Percentiles rank a stretch among this genome's conserved stretches.
phyloP scores from a whole-genome alignment of 1,284 basidiomycete species.

The Neonothopanus nambi region DNA sequence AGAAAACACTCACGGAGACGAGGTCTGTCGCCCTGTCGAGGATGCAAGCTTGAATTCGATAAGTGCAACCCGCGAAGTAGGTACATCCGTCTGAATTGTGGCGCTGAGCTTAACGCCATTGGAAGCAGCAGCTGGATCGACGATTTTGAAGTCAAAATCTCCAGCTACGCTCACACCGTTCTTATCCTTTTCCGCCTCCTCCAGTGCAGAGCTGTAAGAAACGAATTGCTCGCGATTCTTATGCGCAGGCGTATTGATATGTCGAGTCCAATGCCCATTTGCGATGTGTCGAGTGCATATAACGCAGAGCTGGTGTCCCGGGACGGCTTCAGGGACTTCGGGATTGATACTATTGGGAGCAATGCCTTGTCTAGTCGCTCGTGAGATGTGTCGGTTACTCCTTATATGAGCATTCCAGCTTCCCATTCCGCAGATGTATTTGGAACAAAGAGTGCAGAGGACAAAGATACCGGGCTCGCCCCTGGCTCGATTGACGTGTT shows the following conservation, averaged over 20 bases:
- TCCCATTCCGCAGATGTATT: slow-evolving; percentile 9
- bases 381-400: slow-evolving; percentile 16
- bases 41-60: slow-evolving; percentile 38
- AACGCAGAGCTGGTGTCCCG: slow-evolving; percentile 35
- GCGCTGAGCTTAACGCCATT: slow-evolving; percentile 23
- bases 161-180: slow-evolving; percentile 30
- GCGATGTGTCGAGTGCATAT: slow-evolving; percentile 38
- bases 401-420: slow-evolving; percentile 8
- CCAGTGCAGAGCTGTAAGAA: slow-evolving; percentile 19
- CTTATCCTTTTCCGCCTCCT: slow-evolving; percentile 34
- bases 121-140: slow-evolving; percentile 29
- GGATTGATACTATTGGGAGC: slow-evolving; percentile 29
- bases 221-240: slow-evolving; percentile 13
- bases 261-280: slow-evolving; percentile 31
- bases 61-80: slow-evolving; percentile 30
- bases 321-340: slow-evolving; percentile 28
- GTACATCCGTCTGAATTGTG: slow-evolving; percentile 31
- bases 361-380: slow-evolving; percentile 9
- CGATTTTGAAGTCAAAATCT: slow-evolving; percentile 36
- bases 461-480: slow-evolving; percentile 18
- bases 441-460: slow-evolving; percentile 11
- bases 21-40: slow-evolving; percentile 23
- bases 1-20: slow-evolving; percentile 28
- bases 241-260: slow-evolving; percentile 33
- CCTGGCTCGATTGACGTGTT: slow-evolving; percentile 26